These are phyloP conservation scores for Coemansia javaensis DNA, from an alignment of 192 early-diverging fungal species.

Conservation along the genomic window DNA sequence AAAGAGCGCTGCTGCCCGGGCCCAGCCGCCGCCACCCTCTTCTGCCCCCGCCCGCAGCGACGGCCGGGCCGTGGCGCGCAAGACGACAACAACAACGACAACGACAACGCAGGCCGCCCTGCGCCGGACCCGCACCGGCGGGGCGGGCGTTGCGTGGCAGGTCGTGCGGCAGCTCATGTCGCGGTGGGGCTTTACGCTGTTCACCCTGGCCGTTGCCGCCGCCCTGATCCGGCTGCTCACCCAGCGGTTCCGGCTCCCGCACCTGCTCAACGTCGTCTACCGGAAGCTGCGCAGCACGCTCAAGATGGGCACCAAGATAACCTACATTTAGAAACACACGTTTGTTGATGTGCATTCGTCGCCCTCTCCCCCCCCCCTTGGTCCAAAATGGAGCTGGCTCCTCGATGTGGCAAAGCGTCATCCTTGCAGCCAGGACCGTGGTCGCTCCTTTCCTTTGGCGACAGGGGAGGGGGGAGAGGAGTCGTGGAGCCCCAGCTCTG, in stretches of 20 bases:
- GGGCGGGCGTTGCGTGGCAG: constrained; percentile 17
- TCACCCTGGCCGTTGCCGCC: constrained; percentile 31
- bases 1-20: no score
- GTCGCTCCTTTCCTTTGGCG: no score
- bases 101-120: not conserved
- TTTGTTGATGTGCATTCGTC: constrained; percentile 1
- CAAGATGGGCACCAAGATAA: constrained; percentile 47
- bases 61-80: no score
- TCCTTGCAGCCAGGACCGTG: no score
- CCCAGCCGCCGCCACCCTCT: no score
- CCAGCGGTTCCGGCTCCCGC: constrained; percentile 35
- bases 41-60: no score
- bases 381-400: no score
- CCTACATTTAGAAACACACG: constrained; percentile 21
- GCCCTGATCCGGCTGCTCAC: constrained; percentile 36
- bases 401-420: no score
- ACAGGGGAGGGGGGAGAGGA: no score
- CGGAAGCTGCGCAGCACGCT: constrained; percentile 36
- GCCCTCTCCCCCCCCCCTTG: no score
- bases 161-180: constrained; percentile 43
- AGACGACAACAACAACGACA: no score
- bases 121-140: constrained; percentile 26
- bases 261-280: constrained; percentile 18
- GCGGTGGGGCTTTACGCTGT: constrained; percentile 43
- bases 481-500: no score